A percentile compares a stretch with the other conserved stretches of the same genome.
phyloP scores from a whole-genome alignment of 2,329 filamentous ascomycete species.

The Aspergillus aculeatinus region DNA sequence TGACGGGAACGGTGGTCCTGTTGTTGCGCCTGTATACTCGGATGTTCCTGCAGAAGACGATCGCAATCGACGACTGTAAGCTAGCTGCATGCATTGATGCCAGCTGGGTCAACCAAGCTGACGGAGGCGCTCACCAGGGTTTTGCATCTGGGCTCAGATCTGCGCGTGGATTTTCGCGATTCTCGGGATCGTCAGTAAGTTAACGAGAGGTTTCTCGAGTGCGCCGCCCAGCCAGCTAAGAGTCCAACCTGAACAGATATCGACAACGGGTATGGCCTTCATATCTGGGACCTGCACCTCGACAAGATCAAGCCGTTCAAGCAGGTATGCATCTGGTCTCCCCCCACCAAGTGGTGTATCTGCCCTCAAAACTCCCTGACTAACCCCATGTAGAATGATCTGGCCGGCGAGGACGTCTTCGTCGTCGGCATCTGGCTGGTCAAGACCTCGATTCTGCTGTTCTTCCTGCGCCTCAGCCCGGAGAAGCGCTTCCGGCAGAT shows the following conservation, averaged over 20 bases:
- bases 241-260: constrained; percentile 9
- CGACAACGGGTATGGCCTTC: constrained; percentile 15
- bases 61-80: constrained; percentile 14
- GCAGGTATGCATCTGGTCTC: constrained; percentile 1
- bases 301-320: constrained; percentile 14
- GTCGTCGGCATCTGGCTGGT: constrained; percentile 19
- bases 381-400: constrained; percentile 6
- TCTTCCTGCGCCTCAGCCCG: constrained; percentile 19
- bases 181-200: constrained; percentile 13
- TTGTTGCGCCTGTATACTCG: constrained; percentile 15
- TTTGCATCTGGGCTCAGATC: constrained; percentile 11
- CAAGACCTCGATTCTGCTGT: constrained; percentile 20
- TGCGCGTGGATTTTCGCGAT: constrained; percentile 18
- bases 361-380: neutral
- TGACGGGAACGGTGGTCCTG: constrained; percentile 7
- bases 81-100: neutral
- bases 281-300: constrained; percentile 17
- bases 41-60: neutral
- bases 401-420: constrained; percentile 16
- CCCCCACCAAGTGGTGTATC: no score
- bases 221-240: neutral
- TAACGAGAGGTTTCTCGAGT: neutral
- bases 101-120: neutral
- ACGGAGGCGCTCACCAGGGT: neutral
- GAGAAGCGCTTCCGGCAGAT: constrained; percentile 18